phyloP scores from a whole-genome alignment of 371 early-diverging fungal genomes.

The Globomyces sp. region DNA sequence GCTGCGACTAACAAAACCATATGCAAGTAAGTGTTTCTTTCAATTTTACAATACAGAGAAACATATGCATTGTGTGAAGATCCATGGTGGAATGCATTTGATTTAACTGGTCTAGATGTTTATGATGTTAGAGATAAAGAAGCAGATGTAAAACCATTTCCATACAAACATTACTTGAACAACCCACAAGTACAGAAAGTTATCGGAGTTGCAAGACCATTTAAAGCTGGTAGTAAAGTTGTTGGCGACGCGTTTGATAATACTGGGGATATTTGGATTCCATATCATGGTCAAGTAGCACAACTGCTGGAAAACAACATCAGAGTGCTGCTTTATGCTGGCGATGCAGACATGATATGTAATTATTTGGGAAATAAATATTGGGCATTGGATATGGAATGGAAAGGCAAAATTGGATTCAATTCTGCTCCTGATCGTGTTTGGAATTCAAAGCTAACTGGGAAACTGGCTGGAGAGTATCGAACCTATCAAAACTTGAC shows the following conservation, averaged over 20 bases:
- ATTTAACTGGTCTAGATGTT: too few relatives aligned
- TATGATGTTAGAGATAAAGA: too few relatives aligned
- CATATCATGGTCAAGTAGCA: slow-evolving; percentile 71
- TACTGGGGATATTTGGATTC: slow-evolving; percentile 87
- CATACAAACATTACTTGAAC: too few relatives aligned
- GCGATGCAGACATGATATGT: slow-evolving; percentile 59
- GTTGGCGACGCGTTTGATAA: too few relatives aligned
- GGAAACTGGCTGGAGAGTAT: slow-evolving; percentile 64
- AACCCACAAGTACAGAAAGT: too few relatives aligned
- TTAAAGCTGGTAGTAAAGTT: too few relatives aligned
- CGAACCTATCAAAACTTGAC: slow-evolving; percentile 68
- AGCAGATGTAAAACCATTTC: too few relatives aligned
- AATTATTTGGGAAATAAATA: slow-evolving; percentile 80
- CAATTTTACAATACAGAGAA: too few relatives aligned
- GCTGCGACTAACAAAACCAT: slow-evolving; percentile 62
- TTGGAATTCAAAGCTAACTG: slow-evolving; percentile 46
- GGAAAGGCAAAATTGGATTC: slow-evolving; percentile 72
- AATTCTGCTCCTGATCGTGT: slow-evolving; percentile 54
- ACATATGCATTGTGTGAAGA: too few relatives aligned
- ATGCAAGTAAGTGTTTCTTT: slow-evolving; percentile 24
- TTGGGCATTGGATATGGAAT: slow-evolving; percentile 75
- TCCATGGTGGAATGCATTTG: too few relatives aligned
- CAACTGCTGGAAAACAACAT: slow-evolving; percentile 75
- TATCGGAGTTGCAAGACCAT: too few relatives aligned
- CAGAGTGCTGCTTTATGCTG: slow-evolving; percentile 83